Evolutionary conservation across 192 early-diverging fungal species (phyloP).

Genomic region (Umbelopsis vinacea): DNA sequence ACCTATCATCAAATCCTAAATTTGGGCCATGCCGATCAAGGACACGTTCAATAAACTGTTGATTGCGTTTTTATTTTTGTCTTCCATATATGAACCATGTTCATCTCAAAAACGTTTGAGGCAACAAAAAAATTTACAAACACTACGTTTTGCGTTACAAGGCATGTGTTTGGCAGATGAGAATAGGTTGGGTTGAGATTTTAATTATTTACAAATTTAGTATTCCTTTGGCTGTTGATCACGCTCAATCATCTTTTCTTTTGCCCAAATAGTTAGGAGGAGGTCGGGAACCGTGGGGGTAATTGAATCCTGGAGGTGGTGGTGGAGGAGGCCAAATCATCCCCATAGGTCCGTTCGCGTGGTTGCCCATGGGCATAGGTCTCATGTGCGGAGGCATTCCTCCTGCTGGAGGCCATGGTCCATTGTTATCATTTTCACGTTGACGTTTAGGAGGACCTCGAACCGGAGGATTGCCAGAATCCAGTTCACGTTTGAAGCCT

Average conservation of each 20-base stretch:
- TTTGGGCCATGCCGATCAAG: too few species aligned
- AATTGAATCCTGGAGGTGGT: not conserved
- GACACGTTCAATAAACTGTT: too few species aligned
- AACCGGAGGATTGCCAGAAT: not conserved
- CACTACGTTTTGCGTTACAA: not conserved
- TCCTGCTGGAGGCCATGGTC: not conserved
- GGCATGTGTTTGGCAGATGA: not conserved
- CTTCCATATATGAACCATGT: not conserved
- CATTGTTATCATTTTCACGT: not conserved
- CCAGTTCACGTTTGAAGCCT: not conserved
- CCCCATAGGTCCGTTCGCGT: not conserved
- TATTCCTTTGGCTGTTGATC: not conserved
- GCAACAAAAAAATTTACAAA: not conserved
- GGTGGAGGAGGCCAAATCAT: conserved; percentile 14
- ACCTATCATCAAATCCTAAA: conserved; percentile 23
- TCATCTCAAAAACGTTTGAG: not conserved
- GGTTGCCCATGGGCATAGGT: not conserved
- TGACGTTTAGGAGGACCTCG: not conserved
- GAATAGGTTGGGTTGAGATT: not conserved
- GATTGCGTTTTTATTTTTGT: not conserved
- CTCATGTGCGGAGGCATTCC: not conserved
- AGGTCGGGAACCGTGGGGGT: not conserved
- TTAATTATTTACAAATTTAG: not conserved
- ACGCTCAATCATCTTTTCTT: not conserved
- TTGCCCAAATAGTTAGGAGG: not conserved